These are phyloP conservation scores for Metschnikowia henanensis DNA, from an alignment of 805 yeast genomes.

Conservation along the genomic window DNA sequence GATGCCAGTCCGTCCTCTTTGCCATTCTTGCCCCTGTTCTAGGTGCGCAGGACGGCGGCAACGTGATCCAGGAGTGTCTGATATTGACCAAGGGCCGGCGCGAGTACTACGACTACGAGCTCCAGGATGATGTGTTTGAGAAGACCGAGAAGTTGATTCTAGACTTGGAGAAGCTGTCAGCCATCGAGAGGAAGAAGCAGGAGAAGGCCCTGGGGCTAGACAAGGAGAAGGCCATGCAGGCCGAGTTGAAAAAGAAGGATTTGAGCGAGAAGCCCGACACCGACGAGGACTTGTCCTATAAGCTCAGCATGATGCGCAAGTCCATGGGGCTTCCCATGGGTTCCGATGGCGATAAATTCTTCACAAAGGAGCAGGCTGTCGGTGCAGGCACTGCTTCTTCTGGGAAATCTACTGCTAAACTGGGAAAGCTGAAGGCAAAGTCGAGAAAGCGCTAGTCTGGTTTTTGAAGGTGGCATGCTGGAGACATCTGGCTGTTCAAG, in stretches of 20 bases:
- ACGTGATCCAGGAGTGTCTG: constrained; percentile 72
- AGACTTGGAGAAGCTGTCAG: constrained; percentile 67
- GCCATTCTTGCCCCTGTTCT: constrained; percentile 74
- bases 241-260: constrained; percentile 24
- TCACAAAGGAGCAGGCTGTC: constrained; percentile 1
- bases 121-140: constrained; percentile 62
- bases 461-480: no score
- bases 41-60: constrained; percentile 60
- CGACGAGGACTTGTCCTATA: constrained; percentile 36
- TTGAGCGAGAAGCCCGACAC: constrained; percentile 34
- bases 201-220: constrained; percentile 22
- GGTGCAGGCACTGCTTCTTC: constrained; percentile 1
- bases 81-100: constrained; percentile 52
- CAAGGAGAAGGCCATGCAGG: constrained; percentile 20
- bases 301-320: constrained; percentile 29
- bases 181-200: constrained; percentile 56
- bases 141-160: constrained; percentile 59
- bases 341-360: constrained; percentile 8
- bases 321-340: constrained; percentile 24
- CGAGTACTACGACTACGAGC: constrained; percentile 61
- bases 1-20: constrained; percentile 74
- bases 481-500: no score
- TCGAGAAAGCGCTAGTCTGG: constrained; percentile 9
- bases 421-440: constrained; percentile 2
- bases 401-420: not conserved